Evolutionary conservation across 1,139 yeast genomes (phyloP).

Genomic region (Meyerozyma guilliermondii): DNA sequence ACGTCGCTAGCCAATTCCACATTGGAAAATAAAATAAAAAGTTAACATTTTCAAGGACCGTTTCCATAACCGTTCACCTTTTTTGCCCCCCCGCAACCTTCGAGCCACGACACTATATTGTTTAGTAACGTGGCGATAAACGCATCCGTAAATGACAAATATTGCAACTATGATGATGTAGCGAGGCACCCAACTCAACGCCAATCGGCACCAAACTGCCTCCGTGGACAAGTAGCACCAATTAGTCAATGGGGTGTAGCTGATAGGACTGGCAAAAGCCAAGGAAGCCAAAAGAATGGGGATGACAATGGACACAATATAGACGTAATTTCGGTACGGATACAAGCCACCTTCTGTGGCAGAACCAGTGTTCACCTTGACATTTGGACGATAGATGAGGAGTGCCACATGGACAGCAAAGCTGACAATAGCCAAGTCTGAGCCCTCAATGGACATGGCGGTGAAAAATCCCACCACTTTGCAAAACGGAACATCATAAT

Average conservation of each 20-base stretch:
- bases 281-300: not conserved
- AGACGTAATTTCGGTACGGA: not conserved
- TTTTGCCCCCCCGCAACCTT: not conserved
- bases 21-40: not conserved
- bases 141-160: slow-evolving; percentile 1
- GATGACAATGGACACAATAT: not conserved
- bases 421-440: slow-evolving; percentile 1
- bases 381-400: not conserved
- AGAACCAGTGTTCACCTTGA: not conserved
- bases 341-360: not conserved
- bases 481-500: slow-evolving; percentile 1
- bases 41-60: not conserved
- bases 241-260: not conserved
- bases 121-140: slow-evolving; percentile 2
- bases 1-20: not conserved
- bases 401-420: slow-evolving; percentile 1
- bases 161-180: not conserved
- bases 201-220: slow-evolving; percentile 1
- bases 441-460: slow-evolving; percentile 2
- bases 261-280: not conserved
- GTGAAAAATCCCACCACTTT: slow-evolving; percentile 1
- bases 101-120: slow-evolving; percentile 1
- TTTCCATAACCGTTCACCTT: not conserved
- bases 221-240: slow-evolving; percentile 1
- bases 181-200: slow-evolving; percentile 1